Conservation (phyloP, 2,329 filamentous ascomycete genomes). For the Tolypocladium tundrense region DNA sequence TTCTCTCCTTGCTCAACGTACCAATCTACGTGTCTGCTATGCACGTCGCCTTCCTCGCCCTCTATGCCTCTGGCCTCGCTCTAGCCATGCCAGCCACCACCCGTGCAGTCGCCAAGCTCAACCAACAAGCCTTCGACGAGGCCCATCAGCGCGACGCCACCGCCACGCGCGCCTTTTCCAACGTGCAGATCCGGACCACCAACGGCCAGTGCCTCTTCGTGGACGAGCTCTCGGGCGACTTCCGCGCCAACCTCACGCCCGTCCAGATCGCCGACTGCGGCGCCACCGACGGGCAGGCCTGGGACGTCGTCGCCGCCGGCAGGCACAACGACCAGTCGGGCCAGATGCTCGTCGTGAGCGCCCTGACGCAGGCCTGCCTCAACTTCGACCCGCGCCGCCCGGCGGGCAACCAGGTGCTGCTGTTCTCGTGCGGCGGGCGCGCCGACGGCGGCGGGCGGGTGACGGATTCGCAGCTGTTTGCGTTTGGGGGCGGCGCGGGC, state of each 20-base stretch:
- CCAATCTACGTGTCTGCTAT: background rate
- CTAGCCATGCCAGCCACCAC: background rate
- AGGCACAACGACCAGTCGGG: conserved; percentile 37
- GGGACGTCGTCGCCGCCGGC: conserved; percentile 38
- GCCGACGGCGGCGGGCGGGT: conserved; percentile 42
- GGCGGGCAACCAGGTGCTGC: conserved; percentile 33
- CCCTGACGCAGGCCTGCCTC: conserved; percentile 46
- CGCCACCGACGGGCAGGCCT: conserved; percentile 30
- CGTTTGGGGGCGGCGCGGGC: conserved; percentile 29
- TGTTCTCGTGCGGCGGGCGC: conserved; percentile 49
- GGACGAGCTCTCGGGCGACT: conserved; percentile 35
- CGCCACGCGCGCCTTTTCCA: conserved; percentile 32
- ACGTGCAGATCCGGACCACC: conserved; percentile 33
- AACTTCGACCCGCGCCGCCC: conserved; percentile 35
- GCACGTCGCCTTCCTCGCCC: background rate
- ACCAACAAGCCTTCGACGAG: conserved; percentile 32
- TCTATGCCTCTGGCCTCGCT: background rate
- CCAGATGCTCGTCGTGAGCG: conserved; percentile 43
- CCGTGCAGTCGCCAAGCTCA: conserved; percentile 24
- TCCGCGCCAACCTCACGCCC: conserved; percentile 35
- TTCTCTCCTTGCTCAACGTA: background rate
- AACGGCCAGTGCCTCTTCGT: conserved; percentile 35
- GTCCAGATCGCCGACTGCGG: conserved; percentile 34
- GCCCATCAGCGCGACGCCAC: conserved; percentile 33
- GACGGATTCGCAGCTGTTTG: conserved; percentile 41